Evolutionary conservation across 176 grass and related monocot genomes (phyloP).

Genomic region (Bolboschoenus planiculmis): DNA sequence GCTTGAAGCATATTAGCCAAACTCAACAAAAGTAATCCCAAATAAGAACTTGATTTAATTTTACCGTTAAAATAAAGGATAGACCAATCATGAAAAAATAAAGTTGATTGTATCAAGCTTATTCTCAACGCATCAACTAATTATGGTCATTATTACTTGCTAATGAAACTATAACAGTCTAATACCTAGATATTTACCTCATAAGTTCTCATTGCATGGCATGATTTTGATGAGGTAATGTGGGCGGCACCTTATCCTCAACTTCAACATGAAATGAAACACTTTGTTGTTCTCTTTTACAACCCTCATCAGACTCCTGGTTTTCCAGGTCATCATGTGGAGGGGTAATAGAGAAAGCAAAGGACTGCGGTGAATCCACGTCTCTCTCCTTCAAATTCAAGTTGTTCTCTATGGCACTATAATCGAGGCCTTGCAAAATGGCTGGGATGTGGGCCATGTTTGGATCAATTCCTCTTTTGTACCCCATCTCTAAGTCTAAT

Average conservation of each 20-base stretch:
- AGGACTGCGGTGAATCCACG: constrained; percentile 33
- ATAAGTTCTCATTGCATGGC: not conserved
- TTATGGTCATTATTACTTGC: not conserved
- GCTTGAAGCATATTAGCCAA: too few relatives aligned
- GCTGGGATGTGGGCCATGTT: constrained; percentile 21
- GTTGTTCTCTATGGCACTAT: constrained; percentile 35
- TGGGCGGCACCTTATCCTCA: not conserved
- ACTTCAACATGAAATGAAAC: constrained; percentile 4
- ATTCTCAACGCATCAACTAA: not conserved
- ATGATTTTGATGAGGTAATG: constrained; percentile 11
- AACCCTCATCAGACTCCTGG: not conserved
- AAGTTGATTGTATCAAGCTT: not conserved
- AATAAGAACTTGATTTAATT: not conserved
- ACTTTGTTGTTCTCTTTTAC: constrained; percentile 5
- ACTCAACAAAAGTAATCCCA: too few relatives aligned
- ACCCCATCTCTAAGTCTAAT: constrained; percentile 53
- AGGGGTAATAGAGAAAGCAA: constrained; percentile 17
- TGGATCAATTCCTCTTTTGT: constrained; percentile 15
- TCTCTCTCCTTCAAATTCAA: constrained; percentile 44
- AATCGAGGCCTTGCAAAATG: constrained; percentile 56
- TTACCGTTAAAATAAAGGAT: not conserved
- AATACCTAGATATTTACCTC: constrained; percentile 1
- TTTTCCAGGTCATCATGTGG: not conserved
- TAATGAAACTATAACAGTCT: not conserved
- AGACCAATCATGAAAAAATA: not conserved